phyloP scores from a whole-genome alignment of 768 basidiomycete species.

The Lepiota brunneoincarnata region DNA sequence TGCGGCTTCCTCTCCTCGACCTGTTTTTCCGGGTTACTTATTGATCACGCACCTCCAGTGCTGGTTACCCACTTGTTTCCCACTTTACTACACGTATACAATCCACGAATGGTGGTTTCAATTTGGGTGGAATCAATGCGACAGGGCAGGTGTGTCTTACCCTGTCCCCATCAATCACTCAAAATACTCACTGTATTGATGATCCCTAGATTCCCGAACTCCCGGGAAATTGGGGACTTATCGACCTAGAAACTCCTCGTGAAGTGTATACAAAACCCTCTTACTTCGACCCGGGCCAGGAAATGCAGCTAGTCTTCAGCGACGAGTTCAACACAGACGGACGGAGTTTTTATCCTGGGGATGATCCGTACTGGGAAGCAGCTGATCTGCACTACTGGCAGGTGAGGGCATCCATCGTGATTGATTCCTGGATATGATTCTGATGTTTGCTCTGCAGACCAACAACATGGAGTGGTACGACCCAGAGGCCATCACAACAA shows the following conservation, averaged over 20 bases:
- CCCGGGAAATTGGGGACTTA: slow-evolving; percentile 63
- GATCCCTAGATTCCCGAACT: slow-evolving; percentile 55
- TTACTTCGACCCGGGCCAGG: slow-evolving; percentile 47
- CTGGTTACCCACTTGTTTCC: slow-evolving; percentile 61
- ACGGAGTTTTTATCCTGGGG: slow-evolving; percentile 81
- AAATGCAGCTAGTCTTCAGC: slow-evolving; percentile 75
- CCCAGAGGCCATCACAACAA: slow-evolving; percentile 74
- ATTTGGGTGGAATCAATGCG: slow-evolving; percentile 74
- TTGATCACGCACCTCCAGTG: slow-evolving; percentile 32
- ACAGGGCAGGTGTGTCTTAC: slow-evolving; percentile 56
- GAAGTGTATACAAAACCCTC: slow-evolving; percentile 51
- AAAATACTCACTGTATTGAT: slow-evolving; percentile 3
- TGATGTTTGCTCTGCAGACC: slow-evolving; percentile 35
- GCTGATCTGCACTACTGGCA: slow-evolving; percentile 80
- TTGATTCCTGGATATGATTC: background rate
- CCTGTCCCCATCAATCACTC: background rate
- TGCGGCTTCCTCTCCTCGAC: slow-evolving; percentile 29
- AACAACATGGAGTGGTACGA: slow-evolving; percentile 89
- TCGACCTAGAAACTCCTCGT: slow-evolving; percentile 74
- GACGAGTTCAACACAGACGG: slow-evolving; percentile 86
- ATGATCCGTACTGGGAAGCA: slow-evolving; percentile 91
- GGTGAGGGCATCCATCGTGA: slow-evolving; percentile 25
- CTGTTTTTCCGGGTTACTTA: background rate
- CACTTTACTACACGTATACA: slow-evolving; percentile 46
- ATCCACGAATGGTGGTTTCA: slow-evolving; percentile 60